Conservation (phyloP, 345 rosid genomes). For the Melaleuca alternifolia region DNA sequence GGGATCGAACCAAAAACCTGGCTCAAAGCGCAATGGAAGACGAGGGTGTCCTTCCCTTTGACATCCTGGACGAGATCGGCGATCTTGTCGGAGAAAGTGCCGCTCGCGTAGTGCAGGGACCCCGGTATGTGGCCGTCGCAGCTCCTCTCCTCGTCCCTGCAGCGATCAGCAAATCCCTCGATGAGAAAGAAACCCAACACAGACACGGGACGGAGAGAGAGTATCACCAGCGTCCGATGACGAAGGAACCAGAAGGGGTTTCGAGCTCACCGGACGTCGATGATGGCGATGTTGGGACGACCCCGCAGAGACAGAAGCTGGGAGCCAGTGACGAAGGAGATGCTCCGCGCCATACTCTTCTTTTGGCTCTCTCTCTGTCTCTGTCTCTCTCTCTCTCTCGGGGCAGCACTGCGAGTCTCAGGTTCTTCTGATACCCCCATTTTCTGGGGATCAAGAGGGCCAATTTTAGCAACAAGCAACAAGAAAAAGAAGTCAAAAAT, state of each 20-base stretch:
- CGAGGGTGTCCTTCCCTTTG: constrained; percentile 86
- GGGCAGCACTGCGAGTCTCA: background rate
- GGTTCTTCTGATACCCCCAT: background rate
- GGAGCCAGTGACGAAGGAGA: constrained; percentile 69
- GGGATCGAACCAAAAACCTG: constrained; percentile 35
- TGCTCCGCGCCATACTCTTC: constrained; percentile 52
- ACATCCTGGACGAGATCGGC: constrained; percentile 63
- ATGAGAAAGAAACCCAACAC: background rate
- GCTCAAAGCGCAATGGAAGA: constrained; percentile 94
- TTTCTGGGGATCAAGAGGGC: background rate
- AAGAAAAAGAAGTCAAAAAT: background rate
- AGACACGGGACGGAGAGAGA: background rate
- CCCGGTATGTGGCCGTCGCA: constrained; percentile 95
- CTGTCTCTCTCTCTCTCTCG: background rate
- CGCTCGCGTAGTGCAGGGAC: constrained; percentile 76
- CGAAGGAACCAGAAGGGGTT: background rate
- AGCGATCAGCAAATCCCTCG: background rate
- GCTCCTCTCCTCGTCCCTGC: constrained; percentile 87
- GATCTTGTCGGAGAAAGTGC: constrained; percentile 56
- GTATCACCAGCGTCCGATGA: background rate
- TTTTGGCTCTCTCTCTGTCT: background rate
- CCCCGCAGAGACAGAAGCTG: constrained; percentile 62
- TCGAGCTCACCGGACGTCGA: constrained; percentile 66
- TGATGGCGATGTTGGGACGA: constrained; percentile 64
- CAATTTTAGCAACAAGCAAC: too few relatives aligned